Conservation (phyloP, 2,329 filamentous ascomycete species). For the Microcyclospora tardicrescens region DNA sequence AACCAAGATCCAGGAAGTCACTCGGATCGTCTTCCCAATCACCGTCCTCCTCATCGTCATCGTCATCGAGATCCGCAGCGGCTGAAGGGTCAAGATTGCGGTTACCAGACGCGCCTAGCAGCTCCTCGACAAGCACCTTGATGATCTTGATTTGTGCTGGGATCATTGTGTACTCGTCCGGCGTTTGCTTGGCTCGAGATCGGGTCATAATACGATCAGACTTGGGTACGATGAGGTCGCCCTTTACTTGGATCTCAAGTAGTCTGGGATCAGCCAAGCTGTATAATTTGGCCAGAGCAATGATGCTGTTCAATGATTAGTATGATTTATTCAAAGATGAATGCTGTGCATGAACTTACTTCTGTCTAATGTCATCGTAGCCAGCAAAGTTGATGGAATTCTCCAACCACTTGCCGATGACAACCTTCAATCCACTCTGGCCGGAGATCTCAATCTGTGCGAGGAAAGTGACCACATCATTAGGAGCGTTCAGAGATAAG, state of each 20-base stretch:
- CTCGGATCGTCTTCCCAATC: constrained; percentile 77
- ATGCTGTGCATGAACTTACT: constrained; percentile 44
- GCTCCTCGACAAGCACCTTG: constrained; percentile 88
- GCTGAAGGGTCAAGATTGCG: constrained; percentile 39
- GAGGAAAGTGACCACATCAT: constrained; percentile 85
- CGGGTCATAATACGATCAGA: constrained; percentile 85
- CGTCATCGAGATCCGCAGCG: constrained; percentile 48
- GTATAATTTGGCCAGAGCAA: constrained; percentile 84
- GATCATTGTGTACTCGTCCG: constrained; percentile 79
- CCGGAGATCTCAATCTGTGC: constrained; percentile 69
- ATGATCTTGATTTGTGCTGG: constrained; percentile 86
- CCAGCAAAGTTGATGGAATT: constrained; percentile 96
- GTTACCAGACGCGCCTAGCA: constrained; percentile 62
- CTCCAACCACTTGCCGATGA: constrained; percentile 90
- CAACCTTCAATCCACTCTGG: constrained; percentile 73
- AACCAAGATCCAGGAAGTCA: constrained; percentile 57
- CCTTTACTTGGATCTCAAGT: constrained; percentile 70
- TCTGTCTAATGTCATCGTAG: constrained; percentile 93
- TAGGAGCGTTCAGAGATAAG: constrained; percentile 69
- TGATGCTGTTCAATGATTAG: constrained; percentile 48
- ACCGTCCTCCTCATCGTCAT: constrained; percentile 51
- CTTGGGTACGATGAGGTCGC: constrained; percentile 71
- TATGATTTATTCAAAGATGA: not conserved
- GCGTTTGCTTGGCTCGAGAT: constrained; percentile 76
- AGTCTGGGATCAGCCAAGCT: constrained; percentile 72